A percentile compares a stretch with the other conserved stretches of the same genome.
Conservation (phyloP, 805 yeast species). For the Saccharomyces mikatae region DNA sequence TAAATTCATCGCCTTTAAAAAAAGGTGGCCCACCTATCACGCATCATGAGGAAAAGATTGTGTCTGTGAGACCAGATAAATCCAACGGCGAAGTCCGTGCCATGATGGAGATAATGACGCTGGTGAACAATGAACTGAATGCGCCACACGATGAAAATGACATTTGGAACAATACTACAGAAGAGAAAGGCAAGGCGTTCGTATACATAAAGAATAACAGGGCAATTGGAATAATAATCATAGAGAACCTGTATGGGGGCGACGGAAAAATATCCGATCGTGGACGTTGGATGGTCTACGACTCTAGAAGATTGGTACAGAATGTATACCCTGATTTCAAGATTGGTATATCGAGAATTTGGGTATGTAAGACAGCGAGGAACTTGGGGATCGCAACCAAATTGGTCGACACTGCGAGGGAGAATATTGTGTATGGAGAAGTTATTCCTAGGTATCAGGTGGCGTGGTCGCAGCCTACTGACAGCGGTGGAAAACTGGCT, state of each 20-base stretch:
- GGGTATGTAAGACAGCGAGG: slow-evolving; percentile 40
- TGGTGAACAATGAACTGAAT: slow-evolving; percentile 53
- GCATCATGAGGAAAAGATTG: background rate
- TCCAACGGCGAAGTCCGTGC: slow-evolving; percentile 30
- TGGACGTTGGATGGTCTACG: slow-evolving; percentile 55
- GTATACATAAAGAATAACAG: slow-evolving; percentile 38
- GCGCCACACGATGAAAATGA: slow-evolving; percentile 45
- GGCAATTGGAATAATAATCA: slow-evolving; percentile 50
- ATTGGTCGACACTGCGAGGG: slow-evolving; percentile 38
- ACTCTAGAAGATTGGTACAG: slow-evolving; percentile 44
- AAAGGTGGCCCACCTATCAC: background rate
- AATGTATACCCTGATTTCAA: slow-evolving; percentile 33
- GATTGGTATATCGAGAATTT: slow-evolving; percentile 45
- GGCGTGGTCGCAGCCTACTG: slow-evolving; percentile 70
- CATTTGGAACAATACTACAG: slow-evolving; percentile 28
- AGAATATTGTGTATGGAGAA: slow-evolving; percentile 43
- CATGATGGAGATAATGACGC: slow-evolving; percentile 36
- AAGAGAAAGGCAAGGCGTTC: slow-evolving; percentile 38
- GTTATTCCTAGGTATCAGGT: slow-evolving; percentile 36
- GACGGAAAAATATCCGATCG: slow-evolving; percentile 23
- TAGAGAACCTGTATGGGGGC: slow-evolving; percentile 32
- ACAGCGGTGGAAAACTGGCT: slow-evolving; percentile 55
- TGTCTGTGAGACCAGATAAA: slow-evolving; percentile 21
- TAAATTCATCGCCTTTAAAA: background rate
- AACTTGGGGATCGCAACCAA: slow-evolving; percentile 42